Base-by-base conservation (phyloP, 768 basidiomycete species). In the Tylopilus rubrobrunneus region DNA sequence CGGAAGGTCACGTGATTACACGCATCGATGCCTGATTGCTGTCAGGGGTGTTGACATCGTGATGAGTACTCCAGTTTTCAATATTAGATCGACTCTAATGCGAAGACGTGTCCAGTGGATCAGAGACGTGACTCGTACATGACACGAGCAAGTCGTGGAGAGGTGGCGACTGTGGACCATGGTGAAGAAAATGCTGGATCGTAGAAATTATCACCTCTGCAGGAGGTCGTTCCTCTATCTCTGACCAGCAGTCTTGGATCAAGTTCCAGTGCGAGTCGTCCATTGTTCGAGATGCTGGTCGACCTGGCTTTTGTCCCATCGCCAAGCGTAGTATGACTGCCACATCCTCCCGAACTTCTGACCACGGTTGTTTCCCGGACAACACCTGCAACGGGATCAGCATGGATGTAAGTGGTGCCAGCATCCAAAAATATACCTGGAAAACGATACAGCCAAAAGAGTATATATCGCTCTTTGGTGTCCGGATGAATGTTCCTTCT, bases 351-450 rank as follows among this genome's bases (percentile, higher is more conserved):
- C 27, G 33, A 12, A 59, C 6, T 31, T 50, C 50, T 1, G 48
- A 52, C 51, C 58, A 60, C 5, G 61, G 57, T 11, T 46, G 23
- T 41, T 47, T 49, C 0, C 61, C 61, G 0, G 61, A 63, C 3
- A 56, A 33, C 1, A 45, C 43, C 47, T 56, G n/a, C 29, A 40
- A 6, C 1, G 7, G 6, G 2, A 14, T 55, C 17, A 45, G 43
- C 7, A 45, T 5, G 5, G 14, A 27, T 7, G 3, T 12, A 11
- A 23, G 31, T 34, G 11, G 9, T 1, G 11, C 12, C 25, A 14
- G 27, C 12, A 17, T 28, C 15, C 14, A 44, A 4, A 4, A n/a
- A 7, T 27, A 5, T 44, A 5, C 27, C 43, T 44, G 43, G 43
- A 28, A 21, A 14, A 12, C 27, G 27, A 45, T 3, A 31, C 29